Conservation (phyloP, 208 protist genomes). For the Leishmania guyanensis region DNA sequence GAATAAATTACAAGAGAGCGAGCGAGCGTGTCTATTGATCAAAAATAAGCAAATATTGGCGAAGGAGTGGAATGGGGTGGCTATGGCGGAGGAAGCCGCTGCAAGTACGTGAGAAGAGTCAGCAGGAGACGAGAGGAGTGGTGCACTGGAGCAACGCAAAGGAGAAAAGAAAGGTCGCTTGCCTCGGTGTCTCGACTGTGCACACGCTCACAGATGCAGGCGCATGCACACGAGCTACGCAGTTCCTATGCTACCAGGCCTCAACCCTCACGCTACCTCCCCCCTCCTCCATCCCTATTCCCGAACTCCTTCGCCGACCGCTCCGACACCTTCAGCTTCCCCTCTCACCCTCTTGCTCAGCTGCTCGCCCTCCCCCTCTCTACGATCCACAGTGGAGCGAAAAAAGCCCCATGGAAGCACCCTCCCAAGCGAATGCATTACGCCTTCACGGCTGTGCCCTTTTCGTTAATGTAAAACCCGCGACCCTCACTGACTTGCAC, state of each 20-base stretch:
- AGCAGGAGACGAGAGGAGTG: background rate
- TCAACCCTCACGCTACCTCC: background rate
- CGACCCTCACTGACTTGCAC: background rate
- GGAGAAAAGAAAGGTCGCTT: background rate
- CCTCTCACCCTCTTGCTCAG: background rate
- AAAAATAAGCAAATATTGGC: background rate
- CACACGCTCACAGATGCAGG: background rate
- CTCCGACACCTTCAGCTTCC: background rate
- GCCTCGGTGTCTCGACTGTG: background rate
- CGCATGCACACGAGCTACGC: background rate
- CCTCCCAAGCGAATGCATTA: background rate
- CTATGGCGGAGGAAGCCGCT: background rate
- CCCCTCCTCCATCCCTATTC: background rate
- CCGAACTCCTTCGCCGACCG: background rate
- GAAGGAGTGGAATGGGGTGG: background rate
- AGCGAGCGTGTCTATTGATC: background rate
- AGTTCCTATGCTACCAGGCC: background rate
- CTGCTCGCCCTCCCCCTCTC: background rate
- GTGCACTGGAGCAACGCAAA: background rate
- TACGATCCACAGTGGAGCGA: background rate
- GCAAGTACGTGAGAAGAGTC: background rate
- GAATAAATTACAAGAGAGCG: background rate
- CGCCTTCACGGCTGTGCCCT: background rate
- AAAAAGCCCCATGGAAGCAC: background rate
- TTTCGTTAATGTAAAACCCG: background rate